These are phyloP conservation scores for Entonaema liquescens DNA, from an alignment of 495 filamentous ascomycete species.

Conservation along the genomic window DNA sequence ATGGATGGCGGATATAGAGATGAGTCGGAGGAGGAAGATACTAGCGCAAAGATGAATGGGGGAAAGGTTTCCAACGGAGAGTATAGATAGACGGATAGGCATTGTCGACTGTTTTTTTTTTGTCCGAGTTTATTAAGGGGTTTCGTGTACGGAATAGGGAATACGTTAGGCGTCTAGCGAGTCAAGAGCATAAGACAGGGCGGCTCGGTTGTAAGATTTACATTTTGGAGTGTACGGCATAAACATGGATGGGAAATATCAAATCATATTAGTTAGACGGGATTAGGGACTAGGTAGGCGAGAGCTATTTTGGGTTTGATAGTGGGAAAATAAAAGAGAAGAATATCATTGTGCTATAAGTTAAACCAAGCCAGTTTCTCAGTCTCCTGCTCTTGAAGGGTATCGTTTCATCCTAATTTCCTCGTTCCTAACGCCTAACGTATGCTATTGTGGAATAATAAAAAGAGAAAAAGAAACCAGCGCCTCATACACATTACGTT, in stretches of 20 bases:
- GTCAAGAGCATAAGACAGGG: slow-evolving; percentile 21
- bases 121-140: neutral
- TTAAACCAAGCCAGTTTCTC: slow-evolving; percentile 15
- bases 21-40: slow-evolving; percentile 28
- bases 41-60: neutral
- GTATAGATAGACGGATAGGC: neutral
- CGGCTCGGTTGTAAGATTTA: slow-evolving; percentile 6
- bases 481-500: slow-evolving; percentile 1
- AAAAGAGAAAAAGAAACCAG: neutral
- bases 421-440: slow-evolving; percentile 14
- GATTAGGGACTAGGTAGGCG: slow-evolving; percentile 10
- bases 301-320: slow-evolving; percentile 1
- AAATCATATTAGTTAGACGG: neutral
- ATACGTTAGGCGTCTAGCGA: slow-evolving; percentile 24
- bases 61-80: slow-evolving; percentile 5
- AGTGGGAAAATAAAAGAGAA: neutral
- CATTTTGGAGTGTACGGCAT: slow-evolving; percentile 32
- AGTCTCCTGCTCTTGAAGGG: slow-evolving; percentile 34
- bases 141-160: neutral
- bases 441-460: slow-evolving; percentile 18
- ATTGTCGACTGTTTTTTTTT: neutral
- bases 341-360: slow-evolving; percentile 7
- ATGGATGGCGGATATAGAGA: slow-evolving; percentile 55
- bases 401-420: slow-evolving; percentile 18
- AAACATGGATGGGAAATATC: neutral